These are phyloP conservation scores for Umbelopsis ramanniana DNA, from an alignment of 192 early-diverging fungal species.

Conservation along the genomic window DNA sequence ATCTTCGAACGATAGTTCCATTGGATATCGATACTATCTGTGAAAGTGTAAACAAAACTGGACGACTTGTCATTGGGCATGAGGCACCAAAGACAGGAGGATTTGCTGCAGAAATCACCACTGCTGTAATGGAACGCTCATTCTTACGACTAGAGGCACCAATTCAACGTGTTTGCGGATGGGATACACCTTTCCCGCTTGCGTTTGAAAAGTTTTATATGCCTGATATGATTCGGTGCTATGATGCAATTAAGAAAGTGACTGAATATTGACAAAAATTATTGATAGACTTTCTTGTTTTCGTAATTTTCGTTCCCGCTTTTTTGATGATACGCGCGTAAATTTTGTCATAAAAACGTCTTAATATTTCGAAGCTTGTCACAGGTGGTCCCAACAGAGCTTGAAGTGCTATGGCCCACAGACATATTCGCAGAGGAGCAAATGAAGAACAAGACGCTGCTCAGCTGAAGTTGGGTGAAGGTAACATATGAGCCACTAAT, in stretches of 20 bases:
- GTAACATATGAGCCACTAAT: conserved; percentile 32
- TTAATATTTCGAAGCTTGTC: too few relatives aligned
- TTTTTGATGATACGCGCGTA: background rate
- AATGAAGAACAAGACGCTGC: conserved; percentile 68
- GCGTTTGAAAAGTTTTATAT: conserved; percentile 94
- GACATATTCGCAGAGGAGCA: conserved; percentile 53
- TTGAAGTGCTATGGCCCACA: conserved; percentile 21
- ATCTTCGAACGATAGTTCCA: conserved; percentile 87
- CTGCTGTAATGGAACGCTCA: conserved; percentile 89
- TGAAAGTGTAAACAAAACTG: conserved; percentile 93
- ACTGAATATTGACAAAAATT: conserved; percentile 71
- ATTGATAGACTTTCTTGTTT: background rate
- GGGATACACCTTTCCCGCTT: conserved; percentile 91
- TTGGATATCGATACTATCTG: conserved; percentile 91
- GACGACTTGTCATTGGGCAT: conserved; percentile 88
- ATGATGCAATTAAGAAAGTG: conserved; percentile 85
- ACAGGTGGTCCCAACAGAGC: too few relatives aligned
- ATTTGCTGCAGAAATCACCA: conserved; percentile 89
- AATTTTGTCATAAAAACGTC: background rate
- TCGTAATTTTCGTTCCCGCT: background rate
- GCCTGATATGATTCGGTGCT: conserved; percentile 81
- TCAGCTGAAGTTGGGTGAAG: conserved; percentile 62
- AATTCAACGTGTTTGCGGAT: conserved; percentile 87
- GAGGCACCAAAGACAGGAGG: conserved; percentile 92
- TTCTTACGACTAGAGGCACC: conserved; percentile 91